Conservation (phyloP, 2,329 filamentous ascomycete genomes). For the Truncatella angustata region DNA sequence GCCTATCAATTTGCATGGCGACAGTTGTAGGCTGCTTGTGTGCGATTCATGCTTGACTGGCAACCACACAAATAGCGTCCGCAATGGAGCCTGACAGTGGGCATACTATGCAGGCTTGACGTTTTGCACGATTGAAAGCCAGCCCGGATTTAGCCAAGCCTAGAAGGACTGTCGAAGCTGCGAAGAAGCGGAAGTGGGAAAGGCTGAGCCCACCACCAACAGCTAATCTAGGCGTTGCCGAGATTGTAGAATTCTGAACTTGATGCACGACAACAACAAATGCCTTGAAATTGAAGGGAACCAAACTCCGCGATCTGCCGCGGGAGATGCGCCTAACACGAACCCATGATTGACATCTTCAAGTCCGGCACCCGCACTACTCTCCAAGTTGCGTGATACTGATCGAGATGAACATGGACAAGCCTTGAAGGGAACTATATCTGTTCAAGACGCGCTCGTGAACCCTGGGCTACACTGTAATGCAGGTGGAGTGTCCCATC, state of each 20-base stretch:
- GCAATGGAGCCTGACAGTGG: background rate
- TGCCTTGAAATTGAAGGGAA: background rate
- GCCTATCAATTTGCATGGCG: too few species aligned
- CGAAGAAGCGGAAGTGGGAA: too few species aligned
- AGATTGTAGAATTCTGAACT: constrained; percentile 9
- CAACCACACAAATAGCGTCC: constrained; percentile 1
- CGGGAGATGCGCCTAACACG: constrained; percentile 14
- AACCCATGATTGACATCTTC: constrained; percentile 9
- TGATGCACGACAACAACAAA: constrained; percentile 12
- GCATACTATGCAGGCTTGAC: background rate
- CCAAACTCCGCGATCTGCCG: constrained; percentile 10
- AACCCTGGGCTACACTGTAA: constrained; percentile 2
- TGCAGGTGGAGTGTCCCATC: background rate
- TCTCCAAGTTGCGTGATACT: constrained; percentile 1
- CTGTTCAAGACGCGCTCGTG: background rate
- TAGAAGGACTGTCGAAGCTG: constrained; percentile 6
- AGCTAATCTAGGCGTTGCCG: constrained; percentile 12
- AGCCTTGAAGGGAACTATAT: background rate
- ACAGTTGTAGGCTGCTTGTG: background rate
- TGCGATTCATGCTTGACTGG: constrained; percentile 1
- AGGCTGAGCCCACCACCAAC: too few species aligned
- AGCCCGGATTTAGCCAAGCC: background rate
- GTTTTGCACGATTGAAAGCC: constrained; percentile 1
- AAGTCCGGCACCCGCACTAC: background rate
- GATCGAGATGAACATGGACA: background rate